Percentiles rank a stretch among this genome's conserved stretches.
Evolutionary conservation across 2,329 filamentous ascomycete species (phyloP).

Genomic region (Samsoniella hepiali): DNA sequence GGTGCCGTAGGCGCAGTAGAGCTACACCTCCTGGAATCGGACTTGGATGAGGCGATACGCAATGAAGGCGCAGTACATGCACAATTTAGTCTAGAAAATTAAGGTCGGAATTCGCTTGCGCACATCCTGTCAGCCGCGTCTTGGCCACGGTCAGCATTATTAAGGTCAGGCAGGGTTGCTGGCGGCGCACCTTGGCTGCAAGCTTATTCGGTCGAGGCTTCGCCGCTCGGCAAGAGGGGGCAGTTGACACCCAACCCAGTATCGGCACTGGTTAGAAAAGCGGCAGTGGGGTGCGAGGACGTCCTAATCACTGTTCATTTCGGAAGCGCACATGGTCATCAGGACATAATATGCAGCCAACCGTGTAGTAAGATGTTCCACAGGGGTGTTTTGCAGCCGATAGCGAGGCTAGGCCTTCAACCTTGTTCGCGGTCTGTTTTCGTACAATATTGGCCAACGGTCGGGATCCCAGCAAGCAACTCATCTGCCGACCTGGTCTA

Average conservation of each 20-base stretch:
- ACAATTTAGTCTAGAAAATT: background rate
- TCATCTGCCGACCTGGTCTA: slow-evolving; percentile 12
- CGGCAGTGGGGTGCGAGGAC: background rate
- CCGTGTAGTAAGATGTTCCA: slow-evolving; percentile 10
- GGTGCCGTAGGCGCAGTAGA: no score
- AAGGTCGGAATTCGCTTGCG: background rate
- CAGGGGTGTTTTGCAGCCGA: background rate
- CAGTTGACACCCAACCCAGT: slow-evolving; percentile 11
- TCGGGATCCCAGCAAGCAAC: background rate
- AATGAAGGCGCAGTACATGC: no score
- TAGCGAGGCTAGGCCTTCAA: background rate
- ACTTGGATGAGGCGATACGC: no score
- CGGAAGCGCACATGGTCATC: background rate
- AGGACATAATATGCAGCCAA: background rate
- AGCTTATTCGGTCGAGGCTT: background rate
- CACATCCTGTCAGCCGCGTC: background rate
- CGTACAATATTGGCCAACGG: background rate
- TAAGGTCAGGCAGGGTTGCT: slow-evolving; percentile 1
- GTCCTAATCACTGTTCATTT: background rate
- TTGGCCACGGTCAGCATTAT: slow-evolving; percentile 16
- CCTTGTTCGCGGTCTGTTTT: background rate
- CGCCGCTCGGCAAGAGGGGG: background rate
- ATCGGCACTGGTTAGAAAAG: background rate
- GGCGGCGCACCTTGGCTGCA: background rate
- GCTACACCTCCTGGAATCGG: no score